Evolutionary conservation across 345 rosid genomes (phyloP).

Genomic region (Microcos paniculata): DNA sequence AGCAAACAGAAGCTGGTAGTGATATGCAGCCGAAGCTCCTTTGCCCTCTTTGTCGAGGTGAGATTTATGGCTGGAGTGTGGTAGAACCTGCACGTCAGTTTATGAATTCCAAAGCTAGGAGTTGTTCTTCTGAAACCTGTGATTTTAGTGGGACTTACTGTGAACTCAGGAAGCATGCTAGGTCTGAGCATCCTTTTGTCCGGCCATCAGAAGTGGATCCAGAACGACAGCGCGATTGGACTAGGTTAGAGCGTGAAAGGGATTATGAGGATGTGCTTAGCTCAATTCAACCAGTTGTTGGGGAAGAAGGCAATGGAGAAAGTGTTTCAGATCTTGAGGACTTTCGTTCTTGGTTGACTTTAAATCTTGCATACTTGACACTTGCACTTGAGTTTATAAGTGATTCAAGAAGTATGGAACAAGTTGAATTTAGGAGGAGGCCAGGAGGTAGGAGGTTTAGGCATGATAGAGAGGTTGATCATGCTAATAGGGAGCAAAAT

Average conservation of each 20-base stretch:
- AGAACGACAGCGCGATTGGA: conserved; percentile 43
- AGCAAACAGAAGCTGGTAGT: conserved; percentile 14
- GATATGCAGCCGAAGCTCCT: conserved; percentile 23
- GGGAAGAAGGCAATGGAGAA: conserved; percentile 8
- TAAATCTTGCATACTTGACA: conserved; percentile 3
- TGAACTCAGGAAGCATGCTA: conserved; percentile 60
- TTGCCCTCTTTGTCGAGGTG: conserved; percentile 71
- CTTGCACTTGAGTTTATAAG: conserved; percentile 8
- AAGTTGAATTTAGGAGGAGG: conserved; percentile 2
- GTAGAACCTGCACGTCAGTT: conserved; percentile 42
- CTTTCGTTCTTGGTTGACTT: neutral
- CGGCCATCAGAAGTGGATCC: conserved; percentile 47
- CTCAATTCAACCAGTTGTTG: neutral
- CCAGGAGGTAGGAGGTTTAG: conserved; percentile 19
- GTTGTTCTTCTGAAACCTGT: conserved; percentile 47
- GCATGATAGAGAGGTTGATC: neutral
- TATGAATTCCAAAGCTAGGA: conserved; percentile 59
- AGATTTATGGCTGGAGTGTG: conserved; percentile 43
- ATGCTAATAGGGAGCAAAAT: neutral
- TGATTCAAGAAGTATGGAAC: conserved; percentile 1
- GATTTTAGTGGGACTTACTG: conserved; percentile 50
- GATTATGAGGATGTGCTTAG: conserved; percentile 39
- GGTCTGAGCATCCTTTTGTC: conserved; percentile 46
- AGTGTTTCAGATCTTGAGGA: neutral
- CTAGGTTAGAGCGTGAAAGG: conserved; percentile 39